Evolutionary conservation across 208 protist genomes (phyloP).

Genomic region (Leishmania gerbilli): DNA sequence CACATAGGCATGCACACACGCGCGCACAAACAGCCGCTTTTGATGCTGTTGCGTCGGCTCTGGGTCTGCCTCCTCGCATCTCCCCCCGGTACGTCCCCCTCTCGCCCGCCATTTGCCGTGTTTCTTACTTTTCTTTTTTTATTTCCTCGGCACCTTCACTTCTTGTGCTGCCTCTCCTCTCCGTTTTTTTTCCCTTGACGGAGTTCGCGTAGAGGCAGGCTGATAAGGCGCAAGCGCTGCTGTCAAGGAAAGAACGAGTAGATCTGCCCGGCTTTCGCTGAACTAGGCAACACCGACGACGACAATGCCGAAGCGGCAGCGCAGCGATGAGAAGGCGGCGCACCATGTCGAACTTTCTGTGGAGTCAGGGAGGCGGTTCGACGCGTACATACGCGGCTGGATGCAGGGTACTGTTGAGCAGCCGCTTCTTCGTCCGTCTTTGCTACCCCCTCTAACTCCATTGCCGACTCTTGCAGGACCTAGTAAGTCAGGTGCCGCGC

Average conservation of each 20-base stretch:
- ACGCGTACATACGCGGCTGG: slow-evolving; percentile 42
- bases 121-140: background rate
- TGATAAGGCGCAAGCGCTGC: background rate
- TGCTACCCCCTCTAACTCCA: slow-evolving; percentile 17
- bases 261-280: background rate
- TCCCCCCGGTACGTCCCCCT: background rate
- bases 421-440: slow-evolving; percentile 6
- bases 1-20: background rate
- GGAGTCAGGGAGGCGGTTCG: slow-evolving; percentile 28
- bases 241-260: background rate
- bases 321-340: slow-evolving; percentile 1
- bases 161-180: background rate
- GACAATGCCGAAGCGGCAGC: slow-evolving; percentile 22
- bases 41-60: background rate
- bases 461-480: slow-evolving; percentile 4
- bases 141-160: background rate
- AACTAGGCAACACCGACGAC: background rate
- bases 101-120: background rate
- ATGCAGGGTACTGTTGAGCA: slow-evolving; percentile 11
- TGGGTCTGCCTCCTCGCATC: background rate
- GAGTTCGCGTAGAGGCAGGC: background rate
- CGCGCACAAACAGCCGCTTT: background rate
- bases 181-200: background rate
- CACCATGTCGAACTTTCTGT: slow-evolving; percentile 6
- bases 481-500: background rate